Conservation (phyloP, 306 rosid genomes). For the Quercus dentata region DNA sequence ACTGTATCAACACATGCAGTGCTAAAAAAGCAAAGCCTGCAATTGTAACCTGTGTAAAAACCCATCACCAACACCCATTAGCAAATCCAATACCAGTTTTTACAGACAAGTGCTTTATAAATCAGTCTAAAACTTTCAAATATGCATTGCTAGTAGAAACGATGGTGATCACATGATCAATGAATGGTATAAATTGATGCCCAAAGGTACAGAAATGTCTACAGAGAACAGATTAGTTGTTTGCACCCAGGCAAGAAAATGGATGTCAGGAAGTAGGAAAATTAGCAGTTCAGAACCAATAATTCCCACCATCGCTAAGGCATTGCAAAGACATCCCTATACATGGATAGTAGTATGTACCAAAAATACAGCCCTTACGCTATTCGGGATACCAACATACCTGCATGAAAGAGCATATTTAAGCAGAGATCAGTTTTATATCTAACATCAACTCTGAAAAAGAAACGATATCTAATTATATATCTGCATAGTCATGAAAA, state of each 20-base stretch:
- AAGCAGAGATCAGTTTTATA: not conserved
- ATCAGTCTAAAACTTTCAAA: not conserved
- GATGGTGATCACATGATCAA: not conserved
- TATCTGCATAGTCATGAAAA: not conserved
- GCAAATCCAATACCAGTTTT: too few relatives aligned
- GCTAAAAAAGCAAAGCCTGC: not conserved
- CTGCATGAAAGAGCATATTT: conserved; percentile 13
- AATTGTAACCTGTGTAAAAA: not conserved
- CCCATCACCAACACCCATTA: not conserved
- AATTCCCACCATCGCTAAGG: not conserved
- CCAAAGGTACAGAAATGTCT: not conserved
- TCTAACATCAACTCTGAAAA: not conserved
- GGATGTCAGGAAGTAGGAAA: not conserved
- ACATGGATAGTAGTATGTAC: not conserved
- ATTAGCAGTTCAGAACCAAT: not conserved
- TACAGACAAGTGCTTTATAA: too few relatives aligned
- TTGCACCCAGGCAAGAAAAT: not conserved
- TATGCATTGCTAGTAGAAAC: not conserved
- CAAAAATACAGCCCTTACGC: not conserved
- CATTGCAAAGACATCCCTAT: not conserved
- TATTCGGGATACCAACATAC: conserved; percentile 16
- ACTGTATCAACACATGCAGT: not conserved
- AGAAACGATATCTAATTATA: not conserved
- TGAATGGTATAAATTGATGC: not conserved
- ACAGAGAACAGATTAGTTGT: not conserved